Conservation (phyloP, 2,329 filamentous ascomycete genomes). For the Tricladium varicosporioides region DNA sequence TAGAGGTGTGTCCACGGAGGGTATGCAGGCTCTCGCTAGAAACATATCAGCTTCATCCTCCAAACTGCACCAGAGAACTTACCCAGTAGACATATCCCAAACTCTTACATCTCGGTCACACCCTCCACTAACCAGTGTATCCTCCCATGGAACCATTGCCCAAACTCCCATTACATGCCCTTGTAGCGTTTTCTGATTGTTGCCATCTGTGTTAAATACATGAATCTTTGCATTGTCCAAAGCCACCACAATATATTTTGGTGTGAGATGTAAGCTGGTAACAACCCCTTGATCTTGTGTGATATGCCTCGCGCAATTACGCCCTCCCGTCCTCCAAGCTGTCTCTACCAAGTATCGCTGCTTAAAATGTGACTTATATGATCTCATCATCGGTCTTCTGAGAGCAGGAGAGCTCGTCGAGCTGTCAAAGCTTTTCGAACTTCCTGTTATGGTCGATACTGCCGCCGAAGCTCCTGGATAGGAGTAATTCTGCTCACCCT, state of each 20-base stretch:
- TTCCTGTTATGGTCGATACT: slow-evolving; percentile 34
- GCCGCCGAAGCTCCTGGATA: slow-evolving; percentile 44
- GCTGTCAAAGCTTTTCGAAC: slow-evolving; percentile 55
- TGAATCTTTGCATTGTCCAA: slow-evolving; percentile 98
- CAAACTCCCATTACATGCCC: slow-evolving; percentile 99
- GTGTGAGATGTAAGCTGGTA: slow-evolving; percentile 88
- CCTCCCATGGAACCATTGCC: slow-evolving; percentile 99
- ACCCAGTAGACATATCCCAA: slow-evolving; percentile 95
- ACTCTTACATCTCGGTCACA: slow-evolving; percentile 96
- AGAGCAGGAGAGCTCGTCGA: slow-evolving; percentile 38
- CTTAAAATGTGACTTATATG: slow-evolving; percentile 97
- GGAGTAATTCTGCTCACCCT: slow-evolving; percentile 34
- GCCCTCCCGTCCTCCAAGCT: slow-evolving; percentile 92
- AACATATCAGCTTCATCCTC: slow-evolving; percentile 28
- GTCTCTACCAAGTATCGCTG: slow-evolving; percentile 96
- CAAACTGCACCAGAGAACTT: slow-evolving; percentile 38
- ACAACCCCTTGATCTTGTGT: slow-evolving; percentile 96
- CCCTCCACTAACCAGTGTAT: slow-evolving; percentile 90
- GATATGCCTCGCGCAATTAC: slow-evolving; percentile 79
- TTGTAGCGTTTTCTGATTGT: slow-evolving; percentile 82
- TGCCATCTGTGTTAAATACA: slow-evolving; percentile 90
- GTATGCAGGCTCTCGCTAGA: slow-evolving; percentile 72
- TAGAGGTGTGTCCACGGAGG: slow-evolving; percentile 91
- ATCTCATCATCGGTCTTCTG: slow-evolving; percentile 64
- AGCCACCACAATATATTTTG: slow-evolving; percentile 96